Conservation (phyloP, 2,329 filamentous ascomycete genomes). For the Colletotrichum sidae region DNA sequence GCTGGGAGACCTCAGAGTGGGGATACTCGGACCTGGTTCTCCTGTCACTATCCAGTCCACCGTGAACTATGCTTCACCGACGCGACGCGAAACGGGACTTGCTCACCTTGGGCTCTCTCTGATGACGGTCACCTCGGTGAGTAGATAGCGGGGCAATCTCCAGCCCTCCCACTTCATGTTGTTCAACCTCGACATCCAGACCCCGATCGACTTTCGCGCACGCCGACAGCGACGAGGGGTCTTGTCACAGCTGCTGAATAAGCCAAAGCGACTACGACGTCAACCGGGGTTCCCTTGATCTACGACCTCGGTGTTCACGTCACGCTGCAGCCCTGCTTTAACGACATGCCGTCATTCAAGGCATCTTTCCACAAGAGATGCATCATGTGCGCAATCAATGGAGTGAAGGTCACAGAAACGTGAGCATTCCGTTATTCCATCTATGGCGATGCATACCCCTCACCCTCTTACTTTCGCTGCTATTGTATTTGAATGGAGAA, state of each 20-base stretch:
- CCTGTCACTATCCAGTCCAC: too few relatives aligned
- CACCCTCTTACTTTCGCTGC: not conserved
- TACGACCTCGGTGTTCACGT: constrained; percentile 21
- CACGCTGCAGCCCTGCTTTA: constrained; percentile 33
- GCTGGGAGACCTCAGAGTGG: constrained; percentile 52
- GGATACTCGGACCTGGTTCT: too few relatives aligned
- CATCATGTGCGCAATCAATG: constrained; percentile 26
- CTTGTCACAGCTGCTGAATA: constrained; percentile 16
- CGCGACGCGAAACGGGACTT: too few relatives aligned
- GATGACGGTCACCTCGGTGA: constrained; percentile 5
- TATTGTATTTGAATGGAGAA: not conserved
- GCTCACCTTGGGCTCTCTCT: not conserved
- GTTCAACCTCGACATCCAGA: not conserved
- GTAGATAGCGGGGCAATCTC: not conserved
- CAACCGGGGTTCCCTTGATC: constrained; percentile 15
- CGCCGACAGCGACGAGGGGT: not conserved
- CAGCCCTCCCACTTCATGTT: too few relatives aligned
- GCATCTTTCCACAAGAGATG: not conserved
- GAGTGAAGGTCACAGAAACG: constrained; percentile 29
- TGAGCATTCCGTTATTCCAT: constrained; percentile 21
- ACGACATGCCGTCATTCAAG: constrained; percentile 15
- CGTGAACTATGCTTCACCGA: too few relatives aligned
- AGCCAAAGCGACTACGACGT: constrained; percentile 11
- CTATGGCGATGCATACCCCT: constrained; percentile 11
- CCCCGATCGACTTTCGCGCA: not conserved